Evolutionary conservation across 2,329 filamentous ascomycete genomes (phyloP).

Genomic region (Trichoderma sp.): DNA sequence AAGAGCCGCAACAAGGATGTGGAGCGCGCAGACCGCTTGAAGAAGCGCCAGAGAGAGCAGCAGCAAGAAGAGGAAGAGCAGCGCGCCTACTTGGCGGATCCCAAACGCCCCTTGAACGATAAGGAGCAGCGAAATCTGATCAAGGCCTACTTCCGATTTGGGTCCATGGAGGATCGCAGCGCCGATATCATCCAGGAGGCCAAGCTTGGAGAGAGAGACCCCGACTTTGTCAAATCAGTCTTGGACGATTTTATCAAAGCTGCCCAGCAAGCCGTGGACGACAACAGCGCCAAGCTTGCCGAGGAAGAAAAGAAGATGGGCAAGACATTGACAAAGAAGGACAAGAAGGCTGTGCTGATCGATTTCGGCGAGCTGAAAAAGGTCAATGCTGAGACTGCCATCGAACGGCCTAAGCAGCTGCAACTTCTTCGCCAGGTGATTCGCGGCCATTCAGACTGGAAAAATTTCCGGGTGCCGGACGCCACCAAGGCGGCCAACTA

Average conservation of each 20-base stretch:
- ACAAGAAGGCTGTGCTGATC: slow-evolving; percentile 94
- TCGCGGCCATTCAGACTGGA: slow-evolving; percentile 64
- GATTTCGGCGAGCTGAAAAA: slow-evolving; percentile 92
- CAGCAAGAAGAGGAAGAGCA: slow-evolving; percentile 71
- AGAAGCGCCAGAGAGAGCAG: slow-evolving; percentile 65
- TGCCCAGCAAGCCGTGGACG: slow-evolving; percentile 59
- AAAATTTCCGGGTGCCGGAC: slow-evolving; percentile 81
- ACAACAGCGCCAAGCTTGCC: slow-evolving; percentile 69
- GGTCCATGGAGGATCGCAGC: slow-evolving; percentile 81
- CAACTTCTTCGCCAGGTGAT: slow-evolving; percentile 77
- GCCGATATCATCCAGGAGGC: slow-evolving; percentile 88
- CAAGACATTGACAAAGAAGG: slow-evolving; percentile 89
- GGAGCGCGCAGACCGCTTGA: slow-evolving; percentile 64
- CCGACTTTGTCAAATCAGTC: slow-evolving; percentile 72
- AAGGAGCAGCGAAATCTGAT: slow-evolving; percentile 93
- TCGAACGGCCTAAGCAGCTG: slow-evolving; percentile 88
- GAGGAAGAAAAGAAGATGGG: slow-evolving; percentile 79
- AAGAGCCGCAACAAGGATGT: slow-evolving; percentile 57
- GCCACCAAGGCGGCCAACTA: slow-evolving; percentile 92
- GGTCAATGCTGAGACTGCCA: slow-evolving; percentile 90
- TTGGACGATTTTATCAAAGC: slow-evolving; percentile 69
- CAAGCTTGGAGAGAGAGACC: slow-evolving; percentile 77
- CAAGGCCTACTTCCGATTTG: slow-evolving; percentile 85
- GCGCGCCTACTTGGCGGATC: slow-evolving; percentile 72
- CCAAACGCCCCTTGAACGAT: slow-evolving; percentile 83